Percentiles rank a stretch among this genome's conserved stretches.
phyloP scores from a whole-genome alignment of 2,329 filamentous ascomycete genomes.

The Claviceps pazoutovae region DNA sequence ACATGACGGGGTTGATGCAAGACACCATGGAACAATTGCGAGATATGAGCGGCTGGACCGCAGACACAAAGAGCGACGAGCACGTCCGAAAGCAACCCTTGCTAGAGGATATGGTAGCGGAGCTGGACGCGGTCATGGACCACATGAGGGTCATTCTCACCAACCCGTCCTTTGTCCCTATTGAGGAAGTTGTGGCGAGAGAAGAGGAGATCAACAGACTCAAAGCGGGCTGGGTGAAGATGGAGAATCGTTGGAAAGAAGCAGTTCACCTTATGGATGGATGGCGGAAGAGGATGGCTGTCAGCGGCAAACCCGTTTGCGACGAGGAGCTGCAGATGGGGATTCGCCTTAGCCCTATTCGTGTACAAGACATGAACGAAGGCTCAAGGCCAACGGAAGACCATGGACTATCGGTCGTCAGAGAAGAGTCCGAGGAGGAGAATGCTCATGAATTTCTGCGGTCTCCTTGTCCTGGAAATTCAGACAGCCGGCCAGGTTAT shows the following conservation, averaged over 20 bases:
- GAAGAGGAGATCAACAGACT: constrained; percentile 82
- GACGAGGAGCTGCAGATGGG: constrained; percentile 55
- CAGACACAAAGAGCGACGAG: constrained; percentile 19
- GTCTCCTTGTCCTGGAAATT: constrained; percentile 15
- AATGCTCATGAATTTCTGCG: constrained; percentile 5
- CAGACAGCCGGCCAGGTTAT: constrained; percentile 5
- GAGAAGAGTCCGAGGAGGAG: constrained; percentile 30
- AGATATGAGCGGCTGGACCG: constrained; percentile 47
- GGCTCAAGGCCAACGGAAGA: constrained; percentile 20
- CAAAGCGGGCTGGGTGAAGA: constrained; percentile 78
- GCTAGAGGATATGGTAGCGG: constrained; percentile 53
- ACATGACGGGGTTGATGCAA: constrained; percentile 56
- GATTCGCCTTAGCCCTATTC: constrained; percentile 46
- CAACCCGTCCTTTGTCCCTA: constrained; percentile 89
- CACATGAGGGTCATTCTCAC: constrained; percentile 76
- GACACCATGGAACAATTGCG: constrained; percentile 59
- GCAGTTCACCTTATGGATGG: constrained; percentile 82
- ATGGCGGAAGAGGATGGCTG: constrained; percentile 73
- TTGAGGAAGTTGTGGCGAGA: constrained; percentile 85
- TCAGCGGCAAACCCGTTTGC: constrained; percentile 55
- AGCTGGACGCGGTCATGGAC: constrained; percentile 65
- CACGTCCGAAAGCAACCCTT: constrained; percentile 23
- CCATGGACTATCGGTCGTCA: constrained; percentile 29
- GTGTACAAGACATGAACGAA: constrained; percentile 37
- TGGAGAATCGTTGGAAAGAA: constrained; percentile 84